These are phyloP conservation scores for Musa schizocarpa DNA, from an alignment of 176 grass and related monocot genomes.

Conservation along the genomic window DNA sequence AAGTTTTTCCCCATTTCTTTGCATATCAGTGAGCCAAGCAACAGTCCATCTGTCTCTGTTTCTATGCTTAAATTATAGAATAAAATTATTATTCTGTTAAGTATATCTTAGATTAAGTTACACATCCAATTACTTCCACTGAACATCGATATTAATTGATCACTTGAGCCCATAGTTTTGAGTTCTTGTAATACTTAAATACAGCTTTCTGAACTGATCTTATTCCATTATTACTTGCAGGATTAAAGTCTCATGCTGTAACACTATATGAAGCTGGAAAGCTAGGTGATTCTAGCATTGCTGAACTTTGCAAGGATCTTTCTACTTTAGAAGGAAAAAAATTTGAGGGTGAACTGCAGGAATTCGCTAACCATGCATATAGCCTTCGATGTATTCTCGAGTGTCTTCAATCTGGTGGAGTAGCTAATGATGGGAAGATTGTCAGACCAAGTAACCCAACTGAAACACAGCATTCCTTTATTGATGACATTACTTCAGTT, in stretches of 20 bases:
- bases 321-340: conserved; percentile 89
- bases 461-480: conserved; percentile 17
- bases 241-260: conserved; percentile 96
- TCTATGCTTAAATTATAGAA: neutral
- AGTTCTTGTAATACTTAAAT: too few species aligned
- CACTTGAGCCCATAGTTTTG: too few species aligned
- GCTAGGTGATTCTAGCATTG: conserved; percentile 82
- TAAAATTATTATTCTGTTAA: too few species aligned
- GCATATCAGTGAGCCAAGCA: too few species aligned
- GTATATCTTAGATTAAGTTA: too few species aligned
- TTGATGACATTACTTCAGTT: conserved; percentile 25
- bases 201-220: neutral
- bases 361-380: conserved; percentile 95
- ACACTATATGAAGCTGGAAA: conserved; percentile 98
- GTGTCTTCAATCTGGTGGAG: conserved; percentile 79
- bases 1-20: too few species aligned
- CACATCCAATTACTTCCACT: too few species aligned
- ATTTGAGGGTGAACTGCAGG: conserved; percentile 93
- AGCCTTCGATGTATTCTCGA: conserved; percentile 80
- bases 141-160: too few species aligned
- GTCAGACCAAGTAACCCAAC: conserved; percentile 28
- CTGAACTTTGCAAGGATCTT: conserved; percentile 76
- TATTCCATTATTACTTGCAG: conserved; percentile 29
- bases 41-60: neutral
- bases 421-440: conserved; percentile 28